phyloP scores from a whole-genome alignment of 148 eudicot species.

The Rhododendron henanense region DNA sequence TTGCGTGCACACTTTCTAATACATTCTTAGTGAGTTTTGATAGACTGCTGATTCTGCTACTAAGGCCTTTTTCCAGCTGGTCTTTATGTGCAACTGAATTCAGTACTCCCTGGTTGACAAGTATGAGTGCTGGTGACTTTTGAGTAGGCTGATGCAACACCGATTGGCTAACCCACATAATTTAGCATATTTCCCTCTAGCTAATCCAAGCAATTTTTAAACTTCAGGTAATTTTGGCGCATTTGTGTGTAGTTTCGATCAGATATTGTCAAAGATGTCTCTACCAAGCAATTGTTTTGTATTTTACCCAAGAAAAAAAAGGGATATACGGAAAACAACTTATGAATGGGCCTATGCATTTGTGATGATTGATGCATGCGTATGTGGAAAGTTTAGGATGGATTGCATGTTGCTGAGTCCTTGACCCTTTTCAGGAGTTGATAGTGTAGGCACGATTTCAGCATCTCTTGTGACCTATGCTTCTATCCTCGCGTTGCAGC shows the following conservation, averaged over 20 bases:
- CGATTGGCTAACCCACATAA: neutral
- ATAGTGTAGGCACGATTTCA: constrained; percentile 81
- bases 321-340: neutral
- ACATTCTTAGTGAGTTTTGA: neutral
- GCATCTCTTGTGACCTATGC: constrained; percentile 93
- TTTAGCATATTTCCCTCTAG: neutral
- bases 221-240: neutral
- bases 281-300: neutral
- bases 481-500: constrained; percentile 73
- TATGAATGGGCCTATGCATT: neutral
- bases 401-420: constrained; percentile 6
- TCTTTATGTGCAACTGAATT: neutral
- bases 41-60: neutral
- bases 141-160: neutral
- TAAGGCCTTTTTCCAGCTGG: neutral
- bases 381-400: neutral
- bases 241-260: neutral
- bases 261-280: constrained; percentile 1
- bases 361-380: neutral
- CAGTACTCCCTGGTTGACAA: neutral
- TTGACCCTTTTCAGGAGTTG: constrained; percentile 60
- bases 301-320: neutral
- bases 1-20: neutral
- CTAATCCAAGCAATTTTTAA: neutral
- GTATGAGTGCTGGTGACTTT: neutral